Percentiles rank a stretch among this genome's conserved stretches.
Conservation (phyloP, 805 yeast genomes). For the Yamadazyma paraphyllophila region DNA sequence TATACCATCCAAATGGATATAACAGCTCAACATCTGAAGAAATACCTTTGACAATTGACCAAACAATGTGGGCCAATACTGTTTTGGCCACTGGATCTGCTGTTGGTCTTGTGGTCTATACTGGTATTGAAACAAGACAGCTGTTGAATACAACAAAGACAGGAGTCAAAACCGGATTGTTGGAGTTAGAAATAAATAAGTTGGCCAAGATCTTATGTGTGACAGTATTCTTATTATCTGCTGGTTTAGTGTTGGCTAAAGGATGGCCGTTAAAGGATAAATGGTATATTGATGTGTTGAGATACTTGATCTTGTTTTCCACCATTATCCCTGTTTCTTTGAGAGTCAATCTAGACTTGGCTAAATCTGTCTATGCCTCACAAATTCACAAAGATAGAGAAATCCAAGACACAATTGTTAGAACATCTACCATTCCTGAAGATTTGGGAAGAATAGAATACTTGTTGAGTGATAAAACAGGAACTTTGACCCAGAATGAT, state of each 20-base stretch:
- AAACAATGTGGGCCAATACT: slow-evolving; percentile 97
- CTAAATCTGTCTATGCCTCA: slow-evolving; percentile 92
- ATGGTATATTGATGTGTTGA: slow-evolving; percentile 90
- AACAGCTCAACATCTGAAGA: slow-evolving; percentile 30
- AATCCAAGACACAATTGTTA: slow-evolving; percentile 84
- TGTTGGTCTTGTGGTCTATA: slow-evolving; percentile 82
- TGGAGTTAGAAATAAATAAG: slow-evolving; percentile 87
- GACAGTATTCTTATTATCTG: slow-evolving; percentile 76
- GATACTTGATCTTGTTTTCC: slow-evolving; percentile 87
- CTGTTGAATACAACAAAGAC: slow-evolving; percentile 87
- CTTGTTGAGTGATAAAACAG: slow-evolving; percentile 89
- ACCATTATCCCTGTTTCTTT: slow-evolving; percentile 95
- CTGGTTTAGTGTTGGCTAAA: slow-evolving; percentile 73
- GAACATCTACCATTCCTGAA: slow-evolving; percentile 97
- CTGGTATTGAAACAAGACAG: slow-evolving; percentile 93
- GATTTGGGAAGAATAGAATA: slow-evolving; percentile 96
- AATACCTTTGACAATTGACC: slow-evolving; percentile 75
- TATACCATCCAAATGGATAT: slow-evolving; percentile 41
- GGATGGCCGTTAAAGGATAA: slow-evolving; percentile 59
- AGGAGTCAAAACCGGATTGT: slow-evolving; percentile 83
- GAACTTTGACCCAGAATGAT: slow-evolving; percentile 95
- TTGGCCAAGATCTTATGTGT: slow-evolving; percentile 85
- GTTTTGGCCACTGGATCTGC: slow-evolving; percentile 94
- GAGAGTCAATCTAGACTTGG: slow-evolving; percentile 91
- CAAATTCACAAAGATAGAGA: slow-evolving; percentile 86